Conservation (phyloP, 75 land plant genomes). For the Picea sitchensis region DNA sequence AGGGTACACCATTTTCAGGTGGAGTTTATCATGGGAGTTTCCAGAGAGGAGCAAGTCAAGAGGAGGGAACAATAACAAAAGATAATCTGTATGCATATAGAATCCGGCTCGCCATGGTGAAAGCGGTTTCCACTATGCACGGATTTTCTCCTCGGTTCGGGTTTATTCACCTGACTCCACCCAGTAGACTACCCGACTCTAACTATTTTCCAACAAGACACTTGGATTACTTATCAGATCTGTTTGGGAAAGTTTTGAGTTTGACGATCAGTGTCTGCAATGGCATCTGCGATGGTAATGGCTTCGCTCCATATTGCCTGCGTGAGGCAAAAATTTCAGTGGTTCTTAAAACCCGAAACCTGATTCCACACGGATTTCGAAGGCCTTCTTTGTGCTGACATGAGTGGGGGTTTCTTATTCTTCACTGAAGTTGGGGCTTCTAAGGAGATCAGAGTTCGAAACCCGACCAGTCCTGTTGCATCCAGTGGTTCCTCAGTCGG, state of each 20-base stretch:
- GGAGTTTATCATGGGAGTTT: too few relatives aligned
- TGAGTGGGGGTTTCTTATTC: not conserved
- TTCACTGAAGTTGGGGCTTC: not conserved
- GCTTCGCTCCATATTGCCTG: not conserved
- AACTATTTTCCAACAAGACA: too few relatives aligned
- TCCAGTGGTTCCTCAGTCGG: not conserved
- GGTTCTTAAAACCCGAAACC: not conserved
- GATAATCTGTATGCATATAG: too few relatives aligned
- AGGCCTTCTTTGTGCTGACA: not conserved
- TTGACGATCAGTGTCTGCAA: not conserved
- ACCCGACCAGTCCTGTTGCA: not conserved
- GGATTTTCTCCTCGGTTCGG: too few relatives aligned
- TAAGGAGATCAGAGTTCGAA: not conserved
- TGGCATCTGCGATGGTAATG: slow-evolving; percentile 7
- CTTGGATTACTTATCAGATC: too few relatives aligned
- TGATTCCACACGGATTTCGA: not conserved
- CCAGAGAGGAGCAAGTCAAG: too few relatives aligned
- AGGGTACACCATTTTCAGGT: too few relatives aligned
- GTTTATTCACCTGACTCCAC: too few relatives aligned
- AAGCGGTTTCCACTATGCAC: too few relatives aligned
- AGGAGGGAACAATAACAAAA: too few relatives aligned
- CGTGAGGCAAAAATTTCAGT: not conserved
- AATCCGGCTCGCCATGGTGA: too few relatives aligned
- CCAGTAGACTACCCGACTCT: too few relatives aligned
- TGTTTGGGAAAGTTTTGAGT: not conserved